Evolutionary conservation across 108 stramenopile genomes (phyloP).

Genomic region (Seminavis robusta): DNA sequence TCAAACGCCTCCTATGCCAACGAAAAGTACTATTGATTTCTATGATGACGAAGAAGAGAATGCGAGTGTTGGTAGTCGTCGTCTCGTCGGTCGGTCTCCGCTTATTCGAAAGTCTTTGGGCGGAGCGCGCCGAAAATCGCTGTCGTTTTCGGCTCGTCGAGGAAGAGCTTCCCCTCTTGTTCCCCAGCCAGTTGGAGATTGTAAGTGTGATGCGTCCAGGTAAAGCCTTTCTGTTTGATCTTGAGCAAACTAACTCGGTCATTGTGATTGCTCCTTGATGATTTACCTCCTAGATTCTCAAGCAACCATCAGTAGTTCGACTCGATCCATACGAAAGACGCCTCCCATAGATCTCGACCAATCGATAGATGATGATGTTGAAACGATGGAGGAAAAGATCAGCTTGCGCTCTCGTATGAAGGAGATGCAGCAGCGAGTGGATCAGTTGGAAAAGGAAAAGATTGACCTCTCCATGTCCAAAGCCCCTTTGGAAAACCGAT

Average conservation of each 20-base stretch:
- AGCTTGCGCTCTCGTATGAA: conserved; percentile 63
- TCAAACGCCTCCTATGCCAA: conserved; percentile 9
- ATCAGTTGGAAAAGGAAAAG: conserved; percentile 78
- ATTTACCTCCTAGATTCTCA: conserved; percentile 7
- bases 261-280: neutral
- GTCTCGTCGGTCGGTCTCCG: conserved; percentile 3
- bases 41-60: conserved; percentile 28
- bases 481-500: conserved; percentile 80
- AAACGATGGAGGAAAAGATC: conserved; percentile 48
- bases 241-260: neutral
- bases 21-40: conserved; percentile 2
- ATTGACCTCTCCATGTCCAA: conserved; percentile 82
- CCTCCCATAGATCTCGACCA: conserved; percentile 13
- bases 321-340: conserved; percentile 14
- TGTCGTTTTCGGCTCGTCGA: conserved; percentile 8
- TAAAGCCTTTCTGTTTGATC: neutral
- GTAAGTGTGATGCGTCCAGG: neutral
- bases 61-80: conserved; percentile 7
- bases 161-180: neutral
- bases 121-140: conserved; percentile 20
- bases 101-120: conserved; percentile 20
- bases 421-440: conserved; percentile 67
- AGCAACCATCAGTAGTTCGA: neutral
- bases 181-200: neutral
- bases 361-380: conserved; percentile 20